phyloP scores from a whole-genome alignment of 2,329 filamentous ascomycete genomes.

The Exophiala sideris region DNA sequence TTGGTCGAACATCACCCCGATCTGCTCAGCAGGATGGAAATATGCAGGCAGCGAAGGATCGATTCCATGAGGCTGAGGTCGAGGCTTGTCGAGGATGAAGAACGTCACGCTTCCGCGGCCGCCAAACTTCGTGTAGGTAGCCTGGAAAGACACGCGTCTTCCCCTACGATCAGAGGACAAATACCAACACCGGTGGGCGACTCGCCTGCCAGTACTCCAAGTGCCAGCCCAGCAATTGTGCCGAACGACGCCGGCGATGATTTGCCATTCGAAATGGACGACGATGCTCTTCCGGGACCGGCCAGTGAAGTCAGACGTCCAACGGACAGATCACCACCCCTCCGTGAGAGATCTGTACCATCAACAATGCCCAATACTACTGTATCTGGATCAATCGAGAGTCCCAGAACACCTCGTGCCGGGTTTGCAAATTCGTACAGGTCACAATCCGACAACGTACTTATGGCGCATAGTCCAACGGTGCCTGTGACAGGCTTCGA shows the following conservation, averaged over 20 bases:
- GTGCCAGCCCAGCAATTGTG: slow-evolving; percentile 53
- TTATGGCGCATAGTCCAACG: not conserved
- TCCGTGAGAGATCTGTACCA: not conserved
- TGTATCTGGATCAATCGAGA: not conserved
- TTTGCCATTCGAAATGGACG: slow-evolving; percentile 93
- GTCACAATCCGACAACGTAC: not conserved
- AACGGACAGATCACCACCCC: not conserved
- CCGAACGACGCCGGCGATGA: slow-evolving; percentile 66
- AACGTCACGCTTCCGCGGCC: slow-evolving; percentile 55
- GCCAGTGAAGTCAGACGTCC: not conserved
- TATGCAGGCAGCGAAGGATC: slow-evolving; percentile 59
- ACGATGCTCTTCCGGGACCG: slow-evolving; percentile 48
- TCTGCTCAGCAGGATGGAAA: slow-evolving; percentile 38
- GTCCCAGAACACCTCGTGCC: not conserved
- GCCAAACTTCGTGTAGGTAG: slow-evolving; percentile 60
- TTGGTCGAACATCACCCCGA: slow-evolving; percentile 46
- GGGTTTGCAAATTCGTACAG: not conserved
- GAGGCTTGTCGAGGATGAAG: slow-evolving; percentile 63
- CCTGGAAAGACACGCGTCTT: slow-evolving; percentile 55
- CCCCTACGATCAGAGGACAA: slow-evolving; percentile 8
- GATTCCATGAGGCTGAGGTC: slow-evolving; percentile 71
- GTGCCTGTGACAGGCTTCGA: slow-evolving; percentile 15
- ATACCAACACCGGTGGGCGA: slow-evolving; percentile 4
- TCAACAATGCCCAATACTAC: not conserved
- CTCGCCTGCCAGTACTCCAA: slow-evolving; percentile 19